Evolutionary conservation across 371 early-diverging fungal species (phyloP).

Genomic region (Mucor sp.): DNA sequence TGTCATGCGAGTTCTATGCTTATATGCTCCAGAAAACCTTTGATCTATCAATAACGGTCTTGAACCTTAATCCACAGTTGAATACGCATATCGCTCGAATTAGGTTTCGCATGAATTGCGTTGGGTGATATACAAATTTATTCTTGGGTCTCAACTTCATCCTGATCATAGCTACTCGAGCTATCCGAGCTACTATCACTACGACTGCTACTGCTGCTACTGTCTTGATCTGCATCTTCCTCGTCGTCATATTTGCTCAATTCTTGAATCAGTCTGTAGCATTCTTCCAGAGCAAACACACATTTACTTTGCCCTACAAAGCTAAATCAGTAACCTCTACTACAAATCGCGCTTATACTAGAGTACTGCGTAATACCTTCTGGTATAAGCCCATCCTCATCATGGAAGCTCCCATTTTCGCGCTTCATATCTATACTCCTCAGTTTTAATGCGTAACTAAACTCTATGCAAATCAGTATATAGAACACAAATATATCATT

Average conservation of each 20-base stretch:
- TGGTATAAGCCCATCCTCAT: conserved; percentile 77
- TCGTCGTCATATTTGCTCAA: not conserved
- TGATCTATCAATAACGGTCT: no score
- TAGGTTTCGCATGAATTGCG: not conserved
- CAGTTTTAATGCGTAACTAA: conserved; percentile 9
- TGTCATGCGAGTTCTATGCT: not conserved
- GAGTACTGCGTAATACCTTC: conserved; percentile 62
- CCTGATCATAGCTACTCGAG: not conserved
- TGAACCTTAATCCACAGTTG: no score
- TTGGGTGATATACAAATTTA: not conserved
- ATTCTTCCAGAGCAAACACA: conserved; percentile 7
- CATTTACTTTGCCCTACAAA: conserved; percentile 10
- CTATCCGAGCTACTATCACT: not conserved
- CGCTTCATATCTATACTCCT: conserved; percentile 64
- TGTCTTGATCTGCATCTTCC: not conserved
- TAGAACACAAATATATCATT: not conserved
- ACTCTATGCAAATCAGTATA: not conserved
- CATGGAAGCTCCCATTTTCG: conserved; percentile 83
- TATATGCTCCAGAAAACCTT: not conserved
- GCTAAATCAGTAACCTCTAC: not conserved
- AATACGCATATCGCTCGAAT: not conserved
- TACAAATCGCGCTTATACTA: not conserved
- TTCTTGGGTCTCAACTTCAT: not conserved
- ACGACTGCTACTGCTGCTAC: not conserved
- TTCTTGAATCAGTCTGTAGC: conserved; percentile 9